Base-by-base conservation (phyloP, 2,329 filamentous ascomycete species). In the Pseudofabraea citricarpa region DNA sequence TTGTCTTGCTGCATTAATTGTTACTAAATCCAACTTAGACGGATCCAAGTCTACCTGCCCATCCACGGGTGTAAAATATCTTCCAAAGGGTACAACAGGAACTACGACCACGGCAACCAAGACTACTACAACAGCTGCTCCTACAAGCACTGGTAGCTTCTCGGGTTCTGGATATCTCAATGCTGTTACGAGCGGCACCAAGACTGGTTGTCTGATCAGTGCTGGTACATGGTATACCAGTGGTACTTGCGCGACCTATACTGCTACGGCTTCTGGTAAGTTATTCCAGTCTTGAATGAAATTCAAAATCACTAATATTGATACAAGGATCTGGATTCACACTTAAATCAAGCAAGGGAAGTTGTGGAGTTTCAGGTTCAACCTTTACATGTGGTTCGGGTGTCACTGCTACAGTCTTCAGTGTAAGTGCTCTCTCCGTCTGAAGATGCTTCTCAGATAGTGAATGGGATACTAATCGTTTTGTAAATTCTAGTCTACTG, bases 241-340 rank as follows among this genome's bases (percentile, higher is more conserved):
- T 2, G 82, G 83, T 2, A 83, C 81, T 0, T 87, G 83, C 56
- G 84, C 83, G 1, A 83, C 76, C 0, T 84, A 79, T 59, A 78
- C 72, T 0, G 78, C 79, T 4, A 64, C 72, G 4, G 46, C 68
- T 36, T 72, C 63, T 16, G 73, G 72, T 32, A 79, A 81, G 35
- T 12, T 22, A 3, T 33, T n/a, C n/a, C n/a, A n/a, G n/a, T n/a
- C n/a, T n/a, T n/a, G n/a, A n/a, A n/a, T n/a, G n/a, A n/a, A n/a
- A n/a, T n/a, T n/a, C n/a, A n/a, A n/a, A n/a, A n/a, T n/a, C n/a
- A n/a, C n/a, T n/a, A n/a, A n/a, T n/a, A n/a, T n/a, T n/a, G n/a
- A n/a, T n/a, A n/a, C 8, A 35, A 64, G 54, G 52, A 2, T 51
- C 46, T 26, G 53, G 56, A 2, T 57, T 62, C 40, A 81, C 75